These are phyloP conservation scores for Neurospora sp. DNA, from an alignment of 495 filamentous ascomycete species.

Conservation along the genomic window DNA sequence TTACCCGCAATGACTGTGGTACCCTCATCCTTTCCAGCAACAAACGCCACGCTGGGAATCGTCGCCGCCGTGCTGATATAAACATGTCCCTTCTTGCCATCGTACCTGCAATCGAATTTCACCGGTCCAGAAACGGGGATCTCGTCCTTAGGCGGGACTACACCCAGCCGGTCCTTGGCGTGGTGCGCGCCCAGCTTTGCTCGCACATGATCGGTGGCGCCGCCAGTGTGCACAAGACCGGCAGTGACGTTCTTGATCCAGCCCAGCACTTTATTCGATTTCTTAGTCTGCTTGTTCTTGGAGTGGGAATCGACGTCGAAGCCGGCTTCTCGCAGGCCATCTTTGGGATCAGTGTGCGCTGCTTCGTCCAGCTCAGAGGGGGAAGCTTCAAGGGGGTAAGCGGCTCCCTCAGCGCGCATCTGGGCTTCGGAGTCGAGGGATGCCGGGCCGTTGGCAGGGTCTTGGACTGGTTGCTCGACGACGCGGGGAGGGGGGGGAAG, in stretches of 20 bases:
- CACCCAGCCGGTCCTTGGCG: slow-evolving; percentile 62
- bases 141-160: slow-evolving; percentile 42
- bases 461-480: slow-evolving; percentile 41
- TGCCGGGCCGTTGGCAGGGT: slow-evolving; percentile 27
- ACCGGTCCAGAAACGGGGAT: slow-evolving; percentile 50
- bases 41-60: slow-evolving; percentile 51
- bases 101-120: slow-evolving; percentile 61
- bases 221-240: slow-evolving; percentile 54
- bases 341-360: slow-evolving; percentile 27
- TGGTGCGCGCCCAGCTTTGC: slow-evolving; percentile 55
- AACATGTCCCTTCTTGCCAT: slow-evolving; percentile 61
- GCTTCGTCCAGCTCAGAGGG: slow-evolving; percentile 33
- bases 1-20: slow-evolving; percentile 32
- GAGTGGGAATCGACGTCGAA: slow-evolving; percentile 39
- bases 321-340: slow-evolving; percentile 17
- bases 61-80: slow-evolving; percentile 55
- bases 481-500: slow-evolving; percentile 65
- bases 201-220: slow-evolving; percentile 57
- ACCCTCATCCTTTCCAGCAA: slow-evolving; percentile 21
- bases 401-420: slow-evolving; percentile 29
- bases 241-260: slow-evolving; percentile 64
- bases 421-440: slow-evolving; percentile 28
- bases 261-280: slow-evolving; percentile 45
- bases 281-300: slow-evolving; percentile 25
- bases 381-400: slow-evolving; percentile 29